A percentile compares a stretch with the other conserved stretches of the same genome.
These are phyloP conservation scores for Fusarium succisae DNA, from an alignment of 2,329 filamentous ascomycete genomes.

Conservation along the genomic window DNA sequence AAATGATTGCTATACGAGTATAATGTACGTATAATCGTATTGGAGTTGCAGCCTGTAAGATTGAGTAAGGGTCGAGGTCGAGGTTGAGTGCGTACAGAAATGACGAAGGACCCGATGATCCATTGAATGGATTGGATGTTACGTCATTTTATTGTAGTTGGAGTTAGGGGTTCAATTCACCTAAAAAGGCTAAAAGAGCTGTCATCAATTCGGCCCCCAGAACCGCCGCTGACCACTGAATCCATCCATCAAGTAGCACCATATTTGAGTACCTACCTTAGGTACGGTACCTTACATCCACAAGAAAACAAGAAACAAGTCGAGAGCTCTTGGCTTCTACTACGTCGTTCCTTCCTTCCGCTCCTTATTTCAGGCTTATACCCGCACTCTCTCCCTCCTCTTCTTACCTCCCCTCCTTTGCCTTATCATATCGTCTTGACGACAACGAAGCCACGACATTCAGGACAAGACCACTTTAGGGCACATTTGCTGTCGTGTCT, in stretches of 20 bases:
- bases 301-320: constrained; percentile 19
- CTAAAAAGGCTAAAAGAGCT: not conserved
- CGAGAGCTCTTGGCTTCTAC: constrained; percentile 20
- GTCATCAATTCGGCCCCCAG: constrained; percentile 5
- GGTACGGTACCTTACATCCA: not conserved
- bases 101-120: constrained; percentile 14
- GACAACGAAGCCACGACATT: not conserved
- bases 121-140: constrained; percentile 8
- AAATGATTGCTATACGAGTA: not conserved
- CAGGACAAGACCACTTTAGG: constrained; percentile 2
- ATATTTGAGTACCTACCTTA: not conserved
- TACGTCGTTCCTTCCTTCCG: constrained; percentile 11
- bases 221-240: not conserved
- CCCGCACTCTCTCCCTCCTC: not conserved
- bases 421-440: constrained; percentile 2
- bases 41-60: not conserved
- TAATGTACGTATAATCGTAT: not conserved
- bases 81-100: constrained; percentile 21
- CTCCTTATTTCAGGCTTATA: not conserved
- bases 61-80: not conserved
- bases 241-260: not conserved
- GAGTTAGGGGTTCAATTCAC: constrained; percentile 20
- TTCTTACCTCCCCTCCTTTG: not conserved
- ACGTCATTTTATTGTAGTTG: constrained; percentile 12
- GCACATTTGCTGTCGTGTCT: constrained; percentile 11